These are phyloP conservation scores for Naegleria gruberi DNA, from an alignment of 208 protist genomes.

Conservation along the genomic window DNA sequence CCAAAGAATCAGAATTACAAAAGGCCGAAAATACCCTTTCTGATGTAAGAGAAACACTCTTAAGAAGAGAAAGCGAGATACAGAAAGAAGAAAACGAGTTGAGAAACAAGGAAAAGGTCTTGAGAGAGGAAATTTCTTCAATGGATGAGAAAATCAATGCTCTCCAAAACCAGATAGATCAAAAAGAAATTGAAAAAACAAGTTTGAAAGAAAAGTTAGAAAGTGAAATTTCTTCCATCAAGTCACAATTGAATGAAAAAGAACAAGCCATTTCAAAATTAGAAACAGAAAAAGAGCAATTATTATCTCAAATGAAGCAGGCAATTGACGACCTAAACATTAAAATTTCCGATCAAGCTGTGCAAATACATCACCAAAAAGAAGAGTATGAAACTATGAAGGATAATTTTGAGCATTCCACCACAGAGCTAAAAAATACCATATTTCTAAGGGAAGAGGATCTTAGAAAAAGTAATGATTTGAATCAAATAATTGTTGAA, in stretches of 20 bases:
- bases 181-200: neutral
- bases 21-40: neutral
- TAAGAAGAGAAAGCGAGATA: neutral
- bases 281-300: neutral
- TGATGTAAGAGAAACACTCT: neutral
- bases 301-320: neutral
- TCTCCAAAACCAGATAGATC: neutral
- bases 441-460: neutral
- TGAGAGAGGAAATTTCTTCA: neutral
- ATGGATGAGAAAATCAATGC: neutral
- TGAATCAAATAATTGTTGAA: neutral
- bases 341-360: neutral
- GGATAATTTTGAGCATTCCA: neutral
- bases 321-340: neutral
- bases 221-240: neutral
- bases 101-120: neutral
- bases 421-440: neutral
- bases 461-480: neutral
- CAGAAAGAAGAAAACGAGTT: neutral
- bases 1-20: neutral
- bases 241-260: neutral
- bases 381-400: neutral
- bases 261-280: neutral
- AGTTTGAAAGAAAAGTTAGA: neutral
- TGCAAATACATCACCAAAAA: neutral